phyloP scores from a whole-genome alignment of 2,329 filamentous ascomycete species.

The Phoma sp. region DNA sequence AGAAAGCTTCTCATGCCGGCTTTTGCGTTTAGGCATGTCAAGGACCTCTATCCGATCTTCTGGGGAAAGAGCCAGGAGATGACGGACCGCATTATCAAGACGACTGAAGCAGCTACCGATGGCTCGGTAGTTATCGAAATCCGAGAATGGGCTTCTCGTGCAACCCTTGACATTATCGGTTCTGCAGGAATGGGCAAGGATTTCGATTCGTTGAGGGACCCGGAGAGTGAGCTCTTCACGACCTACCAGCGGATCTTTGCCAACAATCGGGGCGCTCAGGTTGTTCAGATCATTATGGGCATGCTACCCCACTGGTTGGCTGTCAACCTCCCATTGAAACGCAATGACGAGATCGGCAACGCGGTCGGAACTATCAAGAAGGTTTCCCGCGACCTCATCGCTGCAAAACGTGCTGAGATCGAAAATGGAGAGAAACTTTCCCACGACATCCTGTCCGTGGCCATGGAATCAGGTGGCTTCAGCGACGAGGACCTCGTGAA shows the following conservation, averaged over 20 bases:
- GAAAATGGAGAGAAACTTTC: slow-evolving; percentile 55
- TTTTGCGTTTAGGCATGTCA: slow-evolving; percentile 58
- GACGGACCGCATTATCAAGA: slow-evolving; percentile 41
- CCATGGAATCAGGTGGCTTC: slow-evolving; percentile 77
- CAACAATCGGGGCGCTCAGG: slow-evolving; percentile 56
- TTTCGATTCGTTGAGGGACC: slow-evolving; percentile 60
- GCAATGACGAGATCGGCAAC: slow-evolving; percentile 60
- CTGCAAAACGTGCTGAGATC: slow-evolving; percentile 68
- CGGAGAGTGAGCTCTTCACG: slow-evolving; percentile 58
- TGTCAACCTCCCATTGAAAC: slow-evolving; percentile 68
- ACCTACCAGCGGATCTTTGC: slow-evolving; percentile 61
- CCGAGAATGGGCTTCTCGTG: slow-evolving; percentile 55
- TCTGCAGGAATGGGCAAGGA: slow-evolving; percentile 63
- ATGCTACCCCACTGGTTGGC: slow-evolving; percentile 70
- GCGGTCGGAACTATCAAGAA: slow-evolving; percentile 56
- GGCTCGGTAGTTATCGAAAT: slow-evolving; percentile 52
- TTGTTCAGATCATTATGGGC: slow-evolving; percentile 65
- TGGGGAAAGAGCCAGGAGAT: slow-evolving; percentile 57
- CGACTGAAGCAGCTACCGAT: slow-evolving; percentile 30
- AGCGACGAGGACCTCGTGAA: slow-evolving; percentile 81
- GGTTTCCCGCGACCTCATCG: slow-evolving; percentile 72
- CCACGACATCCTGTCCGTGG: slow-evolving; percentile 80
- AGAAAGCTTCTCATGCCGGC: slow-evolving; percentile 57
- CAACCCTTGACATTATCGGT: slow-evolving; percentile 66
- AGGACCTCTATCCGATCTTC: slow-evolving; percentile 57